Percentiles rank a stretch among this genome's conserved stretches.
Evolutionary conservation across 306 rosid species (phyloP).

Genomic region (Carpinus fangiana): DNA sequence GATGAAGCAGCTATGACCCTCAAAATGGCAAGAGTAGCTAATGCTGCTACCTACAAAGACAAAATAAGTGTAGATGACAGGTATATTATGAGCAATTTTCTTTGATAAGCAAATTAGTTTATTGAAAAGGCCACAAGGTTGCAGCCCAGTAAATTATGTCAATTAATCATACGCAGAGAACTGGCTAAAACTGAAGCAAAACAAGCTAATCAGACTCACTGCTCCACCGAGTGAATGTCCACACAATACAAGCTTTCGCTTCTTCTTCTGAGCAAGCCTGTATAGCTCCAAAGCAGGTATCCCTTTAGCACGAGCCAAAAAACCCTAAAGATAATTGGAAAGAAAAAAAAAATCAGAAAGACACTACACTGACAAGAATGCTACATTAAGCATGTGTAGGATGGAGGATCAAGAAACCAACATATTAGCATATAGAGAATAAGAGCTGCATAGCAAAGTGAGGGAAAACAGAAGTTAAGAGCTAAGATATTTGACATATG

Average conservation of each 20-base stretch:
- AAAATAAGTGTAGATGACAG: slow-evolving; percentile 27
- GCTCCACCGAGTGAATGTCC: slow-evolving; percentile 99
- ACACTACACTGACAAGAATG: not conserved
- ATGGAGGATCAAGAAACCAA: not conserved
- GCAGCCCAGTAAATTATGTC: not conserved
- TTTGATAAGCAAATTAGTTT: not conserved
- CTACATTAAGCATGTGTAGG: not conserved
- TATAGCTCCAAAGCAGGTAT: slow-evolving; percentile 96
- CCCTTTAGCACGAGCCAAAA: slow-evolving; percentile 97
- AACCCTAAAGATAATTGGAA: slow-evolving; percentile 57
- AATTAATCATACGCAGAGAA: not conserved
- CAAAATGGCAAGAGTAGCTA: slow-evolving; percentile 98
- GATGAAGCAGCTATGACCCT: slow-evolving; percentile 96
- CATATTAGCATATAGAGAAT: not conserved
- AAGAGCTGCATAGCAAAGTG: not conserved
- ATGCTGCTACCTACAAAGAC: slow-evolving; percentile 70
- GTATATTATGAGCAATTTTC: slow-evolving; percentile 15
- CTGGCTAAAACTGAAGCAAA: slow-evolving; percentile 5
- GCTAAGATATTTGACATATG: not conserved
- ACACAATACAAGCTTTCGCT: slow-evolving; percentile 85
- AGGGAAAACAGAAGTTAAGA: not conserved
- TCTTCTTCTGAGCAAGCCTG: slow-evolving; percentile 95
- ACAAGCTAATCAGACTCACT: slow-evolving; percentile 50
- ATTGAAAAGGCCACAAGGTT: not conserved
- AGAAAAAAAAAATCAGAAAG: slow-evolving; percentile 13